These are phyloP conservation scores for Colletotrichum musae DNA, from an alignment of 2,329 filamentous ascomycete genomes.

Conservation along the genomic window DNA sequence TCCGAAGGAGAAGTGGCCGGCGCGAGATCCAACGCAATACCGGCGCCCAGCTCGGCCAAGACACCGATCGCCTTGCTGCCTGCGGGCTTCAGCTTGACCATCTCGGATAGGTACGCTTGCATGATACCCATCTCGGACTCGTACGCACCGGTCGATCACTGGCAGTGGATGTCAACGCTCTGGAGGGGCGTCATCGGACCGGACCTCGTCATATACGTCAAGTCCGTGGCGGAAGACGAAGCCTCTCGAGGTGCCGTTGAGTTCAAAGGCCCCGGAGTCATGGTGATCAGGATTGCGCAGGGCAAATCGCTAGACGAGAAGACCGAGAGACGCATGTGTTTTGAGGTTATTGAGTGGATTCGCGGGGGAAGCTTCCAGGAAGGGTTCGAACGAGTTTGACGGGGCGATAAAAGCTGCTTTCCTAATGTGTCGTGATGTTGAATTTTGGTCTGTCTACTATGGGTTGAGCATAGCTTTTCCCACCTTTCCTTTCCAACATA, in stretches of 20 bases:
- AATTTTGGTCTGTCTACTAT: no score
- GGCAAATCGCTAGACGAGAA: conserved; percentile 73
- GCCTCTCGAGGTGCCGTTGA: conserved; percentile 66
- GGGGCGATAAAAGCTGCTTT: conserved; percentile 6
- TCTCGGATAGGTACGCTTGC: conserved; percentile 82
- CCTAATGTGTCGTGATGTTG: conserved; percentile 9
- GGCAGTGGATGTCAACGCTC: conserved; percentile 96
- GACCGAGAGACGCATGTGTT: conserved; percentile 81
- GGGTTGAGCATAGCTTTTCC: neutral
- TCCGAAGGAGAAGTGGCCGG: conserved; percentile 33
- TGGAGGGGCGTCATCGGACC: conserved; percentile 90
- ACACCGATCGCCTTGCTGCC: conserved; percentile 83
- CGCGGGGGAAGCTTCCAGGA: conserved; percentile 60
- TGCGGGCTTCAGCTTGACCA: conserved; percentile 83
- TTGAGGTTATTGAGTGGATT: conserved; percentile 91
- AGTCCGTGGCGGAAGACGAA: conserved; percentile 54
- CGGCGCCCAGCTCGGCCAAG: conserved; percentile 41
- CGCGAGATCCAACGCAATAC: conserved; percentile 21
- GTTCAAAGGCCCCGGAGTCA: conserved; percentile 66
- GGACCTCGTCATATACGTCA: conserved; percentile 82
- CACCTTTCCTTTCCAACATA: conserved; percentile 26
- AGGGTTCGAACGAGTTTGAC: conserved; percentile 38
- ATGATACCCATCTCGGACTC: conserved; percentile 81
- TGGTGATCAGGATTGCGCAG: conserved; percentile 66
- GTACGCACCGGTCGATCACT: conserved; percentile 90